Conservation (phyloP, 371 early-diverging fungal species). For the Dipsacomyces acuminosporus region DNA sequence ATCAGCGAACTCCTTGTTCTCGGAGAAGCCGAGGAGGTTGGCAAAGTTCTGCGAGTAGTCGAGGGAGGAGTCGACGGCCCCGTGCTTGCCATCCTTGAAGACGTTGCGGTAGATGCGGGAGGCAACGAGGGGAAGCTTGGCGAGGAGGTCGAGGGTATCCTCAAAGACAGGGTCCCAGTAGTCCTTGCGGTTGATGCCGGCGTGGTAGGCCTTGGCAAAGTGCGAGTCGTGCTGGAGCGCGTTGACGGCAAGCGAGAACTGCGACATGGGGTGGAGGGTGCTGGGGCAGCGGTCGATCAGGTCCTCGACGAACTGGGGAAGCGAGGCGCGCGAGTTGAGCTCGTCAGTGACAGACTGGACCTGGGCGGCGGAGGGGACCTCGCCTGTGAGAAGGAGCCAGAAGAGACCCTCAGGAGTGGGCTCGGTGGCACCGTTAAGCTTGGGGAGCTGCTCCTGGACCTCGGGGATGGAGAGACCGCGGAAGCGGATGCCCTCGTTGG, state of each 20-base stretch:
- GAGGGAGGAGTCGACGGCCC: constrained; percentile 71
- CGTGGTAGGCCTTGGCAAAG: constrained; percentile 95
- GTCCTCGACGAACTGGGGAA: constrained; percentile 91
- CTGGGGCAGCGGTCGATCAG: constrained; percentile 95
- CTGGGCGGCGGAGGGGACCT: constrained; percentile 93
- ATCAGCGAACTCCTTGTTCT: constrained; percentile 87
- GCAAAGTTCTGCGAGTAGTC: constrained; percentile 97
- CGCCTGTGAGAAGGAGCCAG: constrained; percentile 97
- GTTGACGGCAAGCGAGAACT: constrained; percentile 92
- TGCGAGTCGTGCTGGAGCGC: constrained; percentile 92
- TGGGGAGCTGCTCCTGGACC: constrained; percentile 87
- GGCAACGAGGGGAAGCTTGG: constrained; percentile 94
- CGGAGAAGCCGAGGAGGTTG: constrained; percentile 83
- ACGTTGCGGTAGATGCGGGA: constrained; percentile 98
- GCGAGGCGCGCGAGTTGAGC: constrained; percentile 89
- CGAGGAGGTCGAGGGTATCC: constrained; percentile 96
- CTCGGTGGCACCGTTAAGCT: constrained; percentile 80
- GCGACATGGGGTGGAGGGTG: constrained; percentile 98
- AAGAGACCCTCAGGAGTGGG: constrained; percentile 97
- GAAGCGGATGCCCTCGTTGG: constrained; percentile 99
- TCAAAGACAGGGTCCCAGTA: constrained; percentile 98
- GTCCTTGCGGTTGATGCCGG: constrained; percentile 89
- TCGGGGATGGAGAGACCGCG: constrained; percentile 95
- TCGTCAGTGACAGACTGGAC: constrained; percentile 87
- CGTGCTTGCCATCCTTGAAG: constrained; percentile 93